Evolutionary conservation across 2,329 filamentous ascomycete genomes (phyloP), one percentile per base, ranked within the genome.

Genomic region (Monosporascus cannonballus): DNA sequence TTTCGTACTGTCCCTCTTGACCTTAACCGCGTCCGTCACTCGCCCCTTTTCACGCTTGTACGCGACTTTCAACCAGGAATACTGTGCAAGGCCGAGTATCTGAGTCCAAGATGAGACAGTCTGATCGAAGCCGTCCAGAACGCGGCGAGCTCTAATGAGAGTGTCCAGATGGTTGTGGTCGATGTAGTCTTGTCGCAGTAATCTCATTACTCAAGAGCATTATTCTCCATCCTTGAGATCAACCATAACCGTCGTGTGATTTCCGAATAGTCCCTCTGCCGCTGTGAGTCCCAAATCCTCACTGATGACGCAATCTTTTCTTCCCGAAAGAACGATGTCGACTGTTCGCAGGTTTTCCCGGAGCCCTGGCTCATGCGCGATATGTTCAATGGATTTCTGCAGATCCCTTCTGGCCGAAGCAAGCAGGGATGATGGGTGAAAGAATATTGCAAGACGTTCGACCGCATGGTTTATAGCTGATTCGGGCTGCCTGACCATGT

Each of bases 251-350:
- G 8, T 6, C 4, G 39, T 42, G 18, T 42, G 8, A 1, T 8
- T 9, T 9, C 39, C 39, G 39, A 42, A 42, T 20, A 42, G 20
- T 11, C 22, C 39, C 22, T 42, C 39, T 9, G 22, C 18, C 4
- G 9, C 8, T 14, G 39, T 5, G 22, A 18, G 8, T 20, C 15
- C 9, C 17, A 3, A 42, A 4, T 20, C 6, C 4, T 14, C 8
- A 5, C 8, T 4, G 9, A 8, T 1, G 4, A 24, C 2, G 22
- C 22, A 2, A 4, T 5, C 9, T 4, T 14, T 1, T 9, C 0
- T 0, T 42, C 6, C 2, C 15, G 18, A 24, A 14, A 42, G 18
- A 14, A 42, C 20, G 18, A 42, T 14, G 18, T 42, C 39, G 39
- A 42, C 14, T 11, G 39, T 42, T 42, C 39, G 39, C 39, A 42